phyloP scores from a whole-genome alignment of 495 filamentous ascomycete species.

The Daldinia concentrica region DNA sequence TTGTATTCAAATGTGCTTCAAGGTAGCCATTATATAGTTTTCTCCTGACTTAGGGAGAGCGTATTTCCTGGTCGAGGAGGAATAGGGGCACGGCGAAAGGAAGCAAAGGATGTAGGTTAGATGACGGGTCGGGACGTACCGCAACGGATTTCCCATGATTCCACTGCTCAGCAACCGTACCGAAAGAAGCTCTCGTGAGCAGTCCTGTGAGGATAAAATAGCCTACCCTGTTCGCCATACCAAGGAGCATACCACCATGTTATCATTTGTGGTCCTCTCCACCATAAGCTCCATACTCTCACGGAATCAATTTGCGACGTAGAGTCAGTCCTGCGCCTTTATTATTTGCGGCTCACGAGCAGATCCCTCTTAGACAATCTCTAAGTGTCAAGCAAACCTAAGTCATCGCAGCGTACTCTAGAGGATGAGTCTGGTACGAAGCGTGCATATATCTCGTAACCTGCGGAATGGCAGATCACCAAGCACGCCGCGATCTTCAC shows the following conservation, averaged over 20 bases:
- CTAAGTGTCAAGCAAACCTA: constrained; percentile 2
- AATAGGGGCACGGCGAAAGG: constrained; percentile 39
- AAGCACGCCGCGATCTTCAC: not conserved
- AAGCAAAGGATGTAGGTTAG: constrained; percentile 33
- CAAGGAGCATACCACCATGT: constrained; percentile 17
- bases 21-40: constrained; percentile 31
- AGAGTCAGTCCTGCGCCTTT: constrained; percentile 39
- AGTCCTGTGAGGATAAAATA: constrained; percentile 16
- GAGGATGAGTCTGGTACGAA: constrained; percentile 5
- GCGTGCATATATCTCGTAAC: constrained; percentile 3
- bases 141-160: constrained; percentile 33
- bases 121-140: constrained; percentile 38
- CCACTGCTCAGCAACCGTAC: constrained; percentile 11
- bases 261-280: constrained; percentile 6
- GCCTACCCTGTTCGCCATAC: constrained; percentile 30
- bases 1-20: constrained; percentile 8
- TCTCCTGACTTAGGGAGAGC: not conserved
- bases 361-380: constrained; percentile 20
- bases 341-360: constrained; percentile 23
- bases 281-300: constrained; percentile 11
- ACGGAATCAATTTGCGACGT: constrained; percentile 31
- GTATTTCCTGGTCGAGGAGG: constrained; percentile 22
- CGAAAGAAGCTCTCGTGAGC: constrained; percentile 7
- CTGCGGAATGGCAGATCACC: not conserved
- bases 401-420: constrained; percentile 12